These are phyloP conservation scores for Rhizopogon vinicolor DNA, from an alignment of 768 basidiomycete genomes.

Conservation along the genomic window DNA sequence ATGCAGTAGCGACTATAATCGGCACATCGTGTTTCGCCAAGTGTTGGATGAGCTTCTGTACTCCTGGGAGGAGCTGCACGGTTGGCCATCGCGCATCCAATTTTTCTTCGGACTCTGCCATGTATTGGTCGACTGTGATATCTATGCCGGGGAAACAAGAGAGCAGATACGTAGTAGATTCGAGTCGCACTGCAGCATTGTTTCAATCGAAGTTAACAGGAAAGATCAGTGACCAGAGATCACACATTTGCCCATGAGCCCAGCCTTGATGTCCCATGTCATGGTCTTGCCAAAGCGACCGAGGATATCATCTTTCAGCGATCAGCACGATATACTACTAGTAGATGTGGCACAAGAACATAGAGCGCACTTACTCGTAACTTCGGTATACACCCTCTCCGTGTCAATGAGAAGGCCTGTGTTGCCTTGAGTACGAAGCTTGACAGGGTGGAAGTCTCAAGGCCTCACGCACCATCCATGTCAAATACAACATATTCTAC, in stretches of 20 bases:
- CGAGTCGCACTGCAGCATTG: constrained; percentile 51
- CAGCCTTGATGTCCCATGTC: constrained; percentile 90
- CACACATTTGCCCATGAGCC: constrained; percentile 82
- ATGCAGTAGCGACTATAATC: constrained; percentile 80
- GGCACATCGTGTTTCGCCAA: constrained; percentile 64
- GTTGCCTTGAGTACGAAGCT: neutral
- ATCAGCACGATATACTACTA: neutral
- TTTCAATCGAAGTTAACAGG: neutral
- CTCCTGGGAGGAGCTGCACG: constrained; percentile 72
- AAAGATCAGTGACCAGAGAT: neutral
- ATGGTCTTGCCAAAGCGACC: constrained; percentile 67
- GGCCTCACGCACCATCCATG: constrained; percentile 52
- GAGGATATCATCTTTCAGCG: constrained; percentile 60
- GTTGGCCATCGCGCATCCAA: constrained; percentile 69
- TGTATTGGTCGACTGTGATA: constrained; percentile 57
- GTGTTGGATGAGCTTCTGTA: constrained; percentile 61
- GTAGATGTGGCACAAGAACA: neutral
- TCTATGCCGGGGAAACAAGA: constrained; percentile 74
- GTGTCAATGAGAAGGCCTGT: constrained; percentile 74
- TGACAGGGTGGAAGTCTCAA: neutral
- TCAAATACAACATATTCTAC: constrained; percentile 69
- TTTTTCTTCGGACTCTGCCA: constrained; percentile 46
- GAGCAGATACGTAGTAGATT: constrained; percentile 61
- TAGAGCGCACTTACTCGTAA: constrained; percentile 70
- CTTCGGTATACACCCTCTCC: constrained; percentile 70